A percentile compares a stretch with the other conserved stretches of the same genome.
phyloP scores from a whole-genome alignment of 768 basidiomycete genomes.

The Xanthoconium stramineum region DNA sequence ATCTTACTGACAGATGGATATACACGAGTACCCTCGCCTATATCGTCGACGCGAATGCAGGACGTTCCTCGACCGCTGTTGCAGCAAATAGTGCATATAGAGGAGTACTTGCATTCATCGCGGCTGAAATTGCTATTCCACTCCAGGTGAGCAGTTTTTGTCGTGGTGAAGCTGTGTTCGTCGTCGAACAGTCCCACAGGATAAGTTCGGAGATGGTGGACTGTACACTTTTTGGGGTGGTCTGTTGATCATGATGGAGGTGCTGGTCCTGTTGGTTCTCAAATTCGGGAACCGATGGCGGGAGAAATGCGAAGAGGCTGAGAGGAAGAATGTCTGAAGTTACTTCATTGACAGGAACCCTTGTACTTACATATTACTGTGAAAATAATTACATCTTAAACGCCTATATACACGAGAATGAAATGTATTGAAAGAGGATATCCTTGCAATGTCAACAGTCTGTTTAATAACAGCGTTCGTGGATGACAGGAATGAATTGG shows the following conservation, averaged over 20 bases:
- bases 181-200: conserved; percentile 2
- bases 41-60: conserved; percentile 82
- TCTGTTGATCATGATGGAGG: conserved; percentile 49
- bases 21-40: conserved; percentile 75
- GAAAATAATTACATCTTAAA: conserved; percentile 4
- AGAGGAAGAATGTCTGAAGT: conserved; percentile 22
- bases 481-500: background rate
- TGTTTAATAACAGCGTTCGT: background rate
- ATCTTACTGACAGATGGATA: conserved; percentile 39
- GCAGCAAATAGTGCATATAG: conserved; percentile 77
- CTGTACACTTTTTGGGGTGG: conserved; percentile 43
- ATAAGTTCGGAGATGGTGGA: conserved; percentile 29
- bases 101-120: conserved; percentile 64
- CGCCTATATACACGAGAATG: background rate
- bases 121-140: conserved; percentile 75
- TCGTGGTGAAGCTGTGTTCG: background rate
- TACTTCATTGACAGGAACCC: no score
- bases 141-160: conserved; percentile 40
- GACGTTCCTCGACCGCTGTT: conserved; percentile 73
- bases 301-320: conserved; percentile 43
- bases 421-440: background rate
- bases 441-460: background rate
- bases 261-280: conserved; percentile 55
- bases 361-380: background rate
- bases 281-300: conserved; percentile 63